A percentile compares a stretch with the other conserved stretches of the same genome.
Evolutionary conservation across 208 protist genomes (phyloP).

Genomic region (Wallacemonas rigidus): DNA sequence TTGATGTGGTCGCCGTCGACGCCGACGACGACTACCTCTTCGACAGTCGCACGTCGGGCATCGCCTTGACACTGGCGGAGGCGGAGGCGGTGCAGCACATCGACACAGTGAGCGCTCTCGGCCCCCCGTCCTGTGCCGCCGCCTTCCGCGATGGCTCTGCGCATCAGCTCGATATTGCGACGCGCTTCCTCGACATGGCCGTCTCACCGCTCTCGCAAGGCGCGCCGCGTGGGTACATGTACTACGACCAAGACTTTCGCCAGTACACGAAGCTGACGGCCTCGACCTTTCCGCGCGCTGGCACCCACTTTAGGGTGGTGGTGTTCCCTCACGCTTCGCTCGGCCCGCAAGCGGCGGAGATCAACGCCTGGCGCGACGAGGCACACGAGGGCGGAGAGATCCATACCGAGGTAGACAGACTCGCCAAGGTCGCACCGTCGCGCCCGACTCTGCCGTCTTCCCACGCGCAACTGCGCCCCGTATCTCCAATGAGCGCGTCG

Average conservation of each 20-base stretch:
- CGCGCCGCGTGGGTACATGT: conserved; percentile 39
- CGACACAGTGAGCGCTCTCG: conserved; percentile 7
- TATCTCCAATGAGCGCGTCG: conserved; percentile 8
- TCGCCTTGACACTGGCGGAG: conserved; percentile 4
- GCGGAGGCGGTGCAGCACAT: conserved; percentile 14
- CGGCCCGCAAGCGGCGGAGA: neutral
- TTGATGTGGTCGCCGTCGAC: conserved; percentile 14
- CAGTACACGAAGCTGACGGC: conserved; percentile 43
- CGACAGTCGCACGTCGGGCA: neutral
- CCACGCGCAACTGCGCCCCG: neutral
- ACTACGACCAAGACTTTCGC: conserved; percentile 51
- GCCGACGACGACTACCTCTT: conserved; percentile 12
- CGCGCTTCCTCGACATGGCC: conserved; percentile 31
- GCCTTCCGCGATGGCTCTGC: conserved; percentile 22
- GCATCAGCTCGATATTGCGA: conserved; percentile 22
- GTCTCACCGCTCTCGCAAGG: conserved; percentile 15
- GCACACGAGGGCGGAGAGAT: neutral
- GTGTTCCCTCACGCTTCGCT: conserved; percentile 19
- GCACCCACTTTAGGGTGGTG: conserved; percentile 33
- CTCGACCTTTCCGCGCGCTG: conserved; percentile 35
- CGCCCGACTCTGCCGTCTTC: neutral
- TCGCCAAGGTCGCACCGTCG: neutral
- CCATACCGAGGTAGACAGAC: too few species aligned
- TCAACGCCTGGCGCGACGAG: neutral
- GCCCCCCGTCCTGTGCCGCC: conserved; percentile 2